Percentiles rank a stretch among this genome's conserved stretches.
Evolutionary conservation across 1,284 basidiomycete species (phyloP).

Genomic region (Puccinia brachypodii): DNA sequence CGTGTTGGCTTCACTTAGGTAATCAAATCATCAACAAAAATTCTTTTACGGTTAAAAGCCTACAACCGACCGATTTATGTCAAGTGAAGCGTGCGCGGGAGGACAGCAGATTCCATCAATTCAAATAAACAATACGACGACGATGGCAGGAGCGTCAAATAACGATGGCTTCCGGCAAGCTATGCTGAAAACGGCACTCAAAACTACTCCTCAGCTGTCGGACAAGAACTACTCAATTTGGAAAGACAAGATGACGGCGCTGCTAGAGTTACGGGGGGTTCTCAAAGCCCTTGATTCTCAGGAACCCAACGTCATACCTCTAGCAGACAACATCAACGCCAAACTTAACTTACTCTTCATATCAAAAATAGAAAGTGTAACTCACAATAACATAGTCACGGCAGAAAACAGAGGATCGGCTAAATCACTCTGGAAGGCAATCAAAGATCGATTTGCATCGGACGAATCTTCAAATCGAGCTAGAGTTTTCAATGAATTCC

Average conservation of each 20-base stretch:
- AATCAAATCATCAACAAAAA: not conserved
- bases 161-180: conserved; percentile 11
- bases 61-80: not conserved
- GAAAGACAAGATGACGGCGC: not conserved
- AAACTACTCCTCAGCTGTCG: conserved; percentile 1
- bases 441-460: conserved; percentile 6
- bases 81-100: not conserved
- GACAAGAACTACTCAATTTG: conserved; percentile 2
- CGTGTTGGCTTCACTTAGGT: not conserved
- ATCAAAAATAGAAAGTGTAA: not conserved
- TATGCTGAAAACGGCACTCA: conserved; percentile 1
- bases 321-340: conserved; percentile 1
- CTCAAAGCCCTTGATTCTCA: not conserved
- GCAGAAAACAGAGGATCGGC: conserved; percentile 13
- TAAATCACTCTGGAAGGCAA: not conserved
- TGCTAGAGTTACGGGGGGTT: conserved; percentile 10
- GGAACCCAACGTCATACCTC: not conserved
- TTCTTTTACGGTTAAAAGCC: conserved; percentile 24
- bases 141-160: not conserved
- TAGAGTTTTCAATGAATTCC: conserved; percentile 12
- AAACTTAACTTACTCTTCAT: not conserved
- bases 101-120: not conserved
- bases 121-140: not conserved
- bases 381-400: conserved; percentile 8
- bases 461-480: not conserved